Evolutionary conservation across 345 rosid genomes (phyloP), one percentile per base, ranked within the genome.

Genomic region (Citrus unshiu): DNA sequence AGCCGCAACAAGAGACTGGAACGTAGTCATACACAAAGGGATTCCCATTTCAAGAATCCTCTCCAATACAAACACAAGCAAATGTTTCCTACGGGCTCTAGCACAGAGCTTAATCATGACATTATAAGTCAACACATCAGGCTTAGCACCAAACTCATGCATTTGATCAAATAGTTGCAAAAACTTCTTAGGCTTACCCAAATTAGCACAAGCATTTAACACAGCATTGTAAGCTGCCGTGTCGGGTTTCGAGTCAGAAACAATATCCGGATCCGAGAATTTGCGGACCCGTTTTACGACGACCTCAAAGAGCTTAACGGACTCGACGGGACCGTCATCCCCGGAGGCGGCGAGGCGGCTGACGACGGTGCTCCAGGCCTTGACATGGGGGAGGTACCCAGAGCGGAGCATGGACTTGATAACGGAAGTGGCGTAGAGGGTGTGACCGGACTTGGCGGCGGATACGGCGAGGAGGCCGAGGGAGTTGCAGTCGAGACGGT

Each of bases 361-460:
- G 72, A 93, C 89, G 54, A 92, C 95, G 65, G 99, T 92, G 58
- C 93, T 87, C 97, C 97, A 95, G 0, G 98, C 98, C 81, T 91
- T 95, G 37, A 95, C 93, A 65, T 93, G 97, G 2, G 99, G 99
- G 35, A 95, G 86, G 85, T 93, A 93, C 9, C 98, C 94, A 0
- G 98, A 93, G 34, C 98, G 96, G 67, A 95, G 91, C 97, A 95
- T 93, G 72, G 97, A 95, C 68, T 90, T 90, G 78, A 95, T 79
- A 16, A 95, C 76, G 30, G 95, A 95, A 59, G 88, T 80, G 7
- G 98, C 93, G 81, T 92, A 93, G 37, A 86, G 88, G 2, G 91
- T 85, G 24, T 95, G 99, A 2, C 98, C 97, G 1, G 88, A 74
- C 68, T 88, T 91, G 9, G 98, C 87, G 2, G 99, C 93, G 58